Base-by-base conservation (phyloP, 345 rosid species). In the Clarkia xantiana region DNA sequence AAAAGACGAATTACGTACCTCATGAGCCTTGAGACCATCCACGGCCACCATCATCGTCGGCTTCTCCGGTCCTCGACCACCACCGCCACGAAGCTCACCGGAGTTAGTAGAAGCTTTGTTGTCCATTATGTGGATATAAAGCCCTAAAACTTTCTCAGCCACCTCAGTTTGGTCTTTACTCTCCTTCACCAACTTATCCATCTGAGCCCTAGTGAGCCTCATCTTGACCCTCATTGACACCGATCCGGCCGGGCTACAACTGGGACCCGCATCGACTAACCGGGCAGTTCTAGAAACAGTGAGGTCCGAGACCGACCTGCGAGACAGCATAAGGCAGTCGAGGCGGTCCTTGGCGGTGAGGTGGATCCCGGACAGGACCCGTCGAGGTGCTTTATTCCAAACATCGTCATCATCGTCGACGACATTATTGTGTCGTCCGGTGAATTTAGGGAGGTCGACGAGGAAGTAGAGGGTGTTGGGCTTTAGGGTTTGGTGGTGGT, bases 291-390 rank as follows among this genome's bases (percentile, higher is more conserved):
- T 47, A 10, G 39, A 65, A 1, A 61, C 3, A 9, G 82, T 29
- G 7, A 91, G 77, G 49, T 91, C 96, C 0, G 96, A 86, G 1
- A 62, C 74, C 0, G 96, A 62, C 66, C 94, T 71, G 58, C 96
- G 60, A 0, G 96, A 74, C 34, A 86, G 59, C 94, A 86, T 86
- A 53, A 91, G 68, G 55, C 62, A 70, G 55, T 91, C 98, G 12
- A 91, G 71, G 73, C 98, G 44, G 52, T 91, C 98, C 69, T 80
- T 84, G 5, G 98, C 98, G 13, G 78, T 73, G 69, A 91, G 74
- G 54, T 71, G 78, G 7, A 91, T 72, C 3, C 79, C 96, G 0
- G 98, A 91, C 52, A 71, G 72, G 3, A 68, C 96, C 62, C 95
- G 63, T 59, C 98, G 76, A 0, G 95, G 79, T 1, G 56, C 40